Conservation (phyloP, 2,329 filamentous ascomycete species). For the Verticillium tricorpus region DNA sequence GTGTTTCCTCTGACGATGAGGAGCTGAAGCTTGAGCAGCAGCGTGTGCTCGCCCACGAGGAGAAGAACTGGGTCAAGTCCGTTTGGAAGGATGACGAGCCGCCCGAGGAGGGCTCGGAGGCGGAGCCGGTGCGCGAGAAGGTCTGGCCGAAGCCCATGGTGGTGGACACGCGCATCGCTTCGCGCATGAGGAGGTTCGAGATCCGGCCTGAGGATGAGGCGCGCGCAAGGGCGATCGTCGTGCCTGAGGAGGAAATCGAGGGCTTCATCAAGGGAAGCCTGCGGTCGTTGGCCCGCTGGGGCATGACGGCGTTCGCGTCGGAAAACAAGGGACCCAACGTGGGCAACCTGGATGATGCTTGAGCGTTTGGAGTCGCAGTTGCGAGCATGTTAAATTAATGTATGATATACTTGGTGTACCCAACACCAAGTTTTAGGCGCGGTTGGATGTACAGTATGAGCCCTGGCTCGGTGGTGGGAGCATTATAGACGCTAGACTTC, state of each 20-base stretch:
- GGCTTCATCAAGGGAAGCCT: slow-evolving; percentile 62
- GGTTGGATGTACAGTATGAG: not conserved
- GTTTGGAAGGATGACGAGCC: slow-evolving; percentile 54
- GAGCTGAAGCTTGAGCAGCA: slow-evolving; percentile 50
- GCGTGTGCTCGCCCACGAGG: slow-evolving; percentile 62
- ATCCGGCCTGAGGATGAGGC: slow-evolving; percentile 66
- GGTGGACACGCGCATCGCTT: slow-evolving; percentile 69
- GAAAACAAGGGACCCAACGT: slow-evolving; percentile 37
- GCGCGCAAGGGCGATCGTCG: slow-evolving; percentile 55
- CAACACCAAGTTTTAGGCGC: not conserved
- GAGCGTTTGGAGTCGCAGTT: not conserved
- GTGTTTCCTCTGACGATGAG: slow-evolving; percentile 15
- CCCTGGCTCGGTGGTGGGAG: not conserved
- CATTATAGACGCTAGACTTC: not conserved
- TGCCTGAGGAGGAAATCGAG: slow-evolving; percentile 65
- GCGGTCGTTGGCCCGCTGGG: slow-evolving; percentile 49
- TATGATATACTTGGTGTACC: not conserved
- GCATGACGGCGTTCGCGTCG: slow-evolving; percentile 31
- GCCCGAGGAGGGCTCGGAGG: slow-evolving; percentile 32
- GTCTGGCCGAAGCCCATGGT: slow-evolving; percentile 74
- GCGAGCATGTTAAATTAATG: not conserved
- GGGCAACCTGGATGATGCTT: slow-evolving; percentile 30
- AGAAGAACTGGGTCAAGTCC: slow-evolving; percentile 81
- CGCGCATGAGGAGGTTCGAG: slow-evolving; percentile 77
- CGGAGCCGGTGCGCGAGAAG: slow-evolving; percentile 51